These are phyloP conservation scores for Venturia pyrina DNA, from an alignment of 2,329 filamentous ascomycete genomes.

Conservation along the genomic window DNA sequence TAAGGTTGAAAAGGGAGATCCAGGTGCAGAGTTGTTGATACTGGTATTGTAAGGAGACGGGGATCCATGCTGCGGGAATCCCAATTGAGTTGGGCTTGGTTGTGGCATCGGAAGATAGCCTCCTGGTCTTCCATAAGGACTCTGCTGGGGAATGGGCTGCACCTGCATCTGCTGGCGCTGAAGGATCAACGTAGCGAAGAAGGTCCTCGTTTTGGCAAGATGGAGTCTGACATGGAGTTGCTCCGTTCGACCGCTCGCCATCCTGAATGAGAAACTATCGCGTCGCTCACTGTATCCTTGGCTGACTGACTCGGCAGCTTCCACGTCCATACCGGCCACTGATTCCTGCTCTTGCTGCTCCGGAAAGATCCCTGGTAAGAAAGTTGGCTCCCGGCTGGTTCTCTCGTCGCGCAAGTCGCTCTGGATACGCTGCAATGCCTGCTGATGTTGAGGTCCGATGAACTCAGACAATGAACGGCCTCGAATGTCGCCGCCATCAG, in stretches of 20 bases:
- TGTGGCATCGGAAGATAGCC: not conserved
- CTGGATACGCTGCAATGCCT: slow-evolving; percentile 34
- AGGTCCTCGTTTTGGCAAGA: slow-evolving; percentile 12
- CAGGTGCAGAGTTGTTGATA: slow-evolving; percentile 1
- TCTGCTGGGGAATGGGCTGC: not conserved
- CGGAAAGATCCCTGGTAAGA: slow-evolving; percentile 39
- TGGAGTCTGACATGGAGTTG: slow-evolving; percentile 1
- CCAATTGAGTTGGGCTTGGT: not conserved
- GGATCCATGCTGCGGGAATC: not conserved
- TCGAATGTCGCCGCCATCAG: slow-evolving; percentile 26
- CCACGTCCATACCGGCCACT: slow-evolving; percentile 29
- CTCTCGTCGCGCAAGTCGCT: slow-evolving; percentile 36
- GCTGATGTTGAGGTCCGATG: slow-evolving; percentile 30
- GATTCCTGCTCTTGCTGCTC: slow-evolving; percentile 31
- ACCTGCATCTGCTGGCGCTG: slow-evolving; percentile 1
- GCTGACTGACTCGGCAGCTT: slow-evolving; percentile 34
- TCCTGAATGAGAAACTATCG: slow-evolving; percentile 8
- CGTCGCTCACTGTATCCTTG: slow-evolving; percentile 21
- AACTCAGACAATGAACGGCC: slow-evolving; percentile 34
- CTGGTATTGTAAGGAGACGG: not conserved
- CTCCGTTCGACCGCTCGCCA: slow-evolving; percentile 4
- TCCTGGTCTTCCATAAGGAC: slow-evolving; percentile 1
- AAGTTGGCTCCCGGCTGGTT: slow-evolving; percentile 37
- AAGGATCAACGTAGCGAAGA: slow-evolving; percentile 12
- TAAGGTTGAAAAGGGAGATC: slow-evolving; percentile 10